phyloP scores from a whole-genome alignment of 2,329 filamentous ascomycete species.

The Remersonia thermophila region DNA sequence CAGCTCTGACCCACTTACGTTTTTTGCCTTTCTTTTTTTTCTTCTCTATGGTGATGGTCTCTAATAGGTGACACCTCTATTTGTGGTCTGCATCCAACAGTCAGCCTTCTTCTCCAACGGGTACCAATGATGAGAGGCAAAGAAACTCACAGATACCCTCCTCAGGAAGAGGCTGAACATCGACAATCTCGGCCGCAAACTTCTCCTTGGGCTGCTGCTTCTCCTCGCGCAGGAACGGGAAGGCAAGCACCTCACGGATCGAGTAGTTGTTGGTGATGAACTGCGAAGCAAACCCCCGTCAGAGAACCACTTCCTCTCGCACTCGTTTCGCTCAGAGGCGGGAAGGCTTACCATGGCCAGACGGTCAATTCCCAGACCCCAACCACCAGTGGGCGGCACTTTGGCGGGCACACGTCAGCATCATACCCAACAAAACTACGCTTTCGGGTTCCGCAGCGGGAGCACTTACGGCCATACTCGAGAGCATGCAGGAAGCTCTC shows the following conservation, averaged over 20 bases:
- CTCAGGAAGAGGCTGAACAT: slow-evolving; percentile 23
- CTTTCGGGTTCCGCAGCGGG: background rate
- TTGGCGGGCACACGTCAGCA: slow-evolving; percentile 35
- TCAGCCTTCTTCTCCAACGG: slow-evolving; percentile 2
- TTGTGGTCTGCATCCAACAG: slow-evolving; percentile 14
- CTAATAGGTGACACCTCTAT: slow-evolving; percentile 8
- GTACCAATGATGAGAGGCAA: too few species aligned
- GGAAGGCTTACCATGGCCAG: slow-evolving; percentile 14
- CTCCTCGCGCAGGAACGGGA: slow-evolving; percentile 91
- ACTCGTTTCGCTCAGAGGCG: too few species aligned
- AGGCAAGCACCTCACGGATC: slow-evolving; percentile 91
- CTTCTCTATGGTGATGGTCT: too few species aligned
- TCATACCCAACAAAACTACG: background rate
- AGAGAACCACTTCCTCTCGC: too few species aligned
- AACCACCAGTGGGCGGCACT: slow-evolving; percentile 85
- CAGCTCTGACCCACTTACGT: too few species aligned
- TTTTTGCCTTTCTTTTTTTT: too few species aligned
- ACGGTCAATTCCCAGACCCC: slow-evolving; percentile 92
- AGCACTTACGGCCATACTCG: slow-evolving; percentile 38
- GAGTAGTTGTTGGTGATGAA: slow-evolving; percentile 81
- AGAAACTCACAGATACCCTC: slow-evolving; percentile 26
- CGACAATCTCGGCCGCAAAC: slow-evolving; percentile 25
- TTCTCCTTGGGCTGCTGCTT: slow-evolving; percentile 38
- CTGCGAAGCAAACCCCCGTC: too few species aligned
- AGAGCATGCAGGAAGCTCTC: slow-evolving; percentile 88